These are phyloP conservation scores for Aspergillus brunneoviolaceus DNA, from an alignment of 2,329 filamentous ascomycete genomes.

Conservation along the genomic window DNA sequence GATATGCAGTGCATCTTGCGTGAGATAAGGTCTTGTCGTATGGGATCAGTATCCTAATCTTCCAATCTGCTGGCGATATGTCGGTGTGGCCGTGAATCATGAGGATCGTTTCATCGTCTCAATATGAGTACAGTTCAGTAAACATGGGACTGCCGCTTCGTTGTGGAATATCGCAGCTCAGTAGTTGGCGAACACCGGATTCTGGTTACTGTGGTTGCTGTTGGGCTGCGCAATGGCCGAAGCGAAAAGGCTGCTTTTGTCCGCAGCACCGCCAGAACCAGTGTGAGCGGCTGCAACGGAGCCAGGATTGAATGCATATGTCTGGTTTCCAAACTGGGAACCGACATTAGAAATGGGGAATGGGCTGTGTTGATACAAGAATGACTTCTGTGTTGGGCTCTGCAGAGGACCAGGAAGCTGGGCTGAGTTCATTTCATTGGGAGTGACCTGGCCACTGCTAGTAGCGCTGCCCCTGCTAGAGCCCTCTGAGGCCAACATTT, in stretches of 20 bases:
- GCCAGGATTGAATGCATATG: conserved; percentile 23
- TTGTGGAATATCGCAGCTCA: conserved; percentile 24
- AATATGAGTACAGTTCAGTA: conserved; percentile 40
- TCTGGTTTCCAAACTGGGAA: conserved; percentile 29
- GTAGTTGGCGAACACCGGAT: conserved; percentile 35
- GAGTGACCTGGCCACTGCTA: conserved; percentile 40
- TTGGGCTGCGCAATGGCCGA: conserved; percentile 31
- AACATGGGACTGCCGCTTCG: conserved; percentile 21
- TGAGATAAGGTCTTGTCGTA: conserved; percentile 23
- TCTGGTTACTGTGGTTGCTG: conserved; percentile 27
- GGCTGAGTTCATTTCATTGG: conserved; percentile 40
- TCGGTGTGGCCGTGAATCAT: conserved; percentile 29
- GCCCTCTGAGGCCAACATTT: conserved; percentile 65
- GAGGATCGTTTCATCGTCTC: conserved; percentile 40
- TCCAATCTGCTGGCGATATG: conserved; percentile 26
- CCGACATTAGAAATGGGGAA: conserved; percentile 24
- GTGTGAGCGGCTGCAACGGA: conserved; percentile 25
- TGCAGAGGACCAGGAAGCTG: conserved; percentile 36
- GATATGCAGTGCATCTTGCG: conserved; percentile 23
- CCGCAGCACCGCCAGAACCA: conserved; percentile 28
- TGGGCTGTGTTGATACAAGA: conserved; percentile 31
- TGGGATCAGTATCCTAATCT: conserved; percentile 25
- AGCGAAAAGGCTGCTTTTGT: conserved; percentile 31
- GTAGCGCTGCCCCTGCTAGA: conserved; percentile 39
- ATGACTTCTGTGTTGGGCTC: conserved; percentile 27